These are phyloP conservation scores for Carex kokanica DNA, from an alignment of 176 grass and related monocot species.

Conservation along the genomic window DNA sequence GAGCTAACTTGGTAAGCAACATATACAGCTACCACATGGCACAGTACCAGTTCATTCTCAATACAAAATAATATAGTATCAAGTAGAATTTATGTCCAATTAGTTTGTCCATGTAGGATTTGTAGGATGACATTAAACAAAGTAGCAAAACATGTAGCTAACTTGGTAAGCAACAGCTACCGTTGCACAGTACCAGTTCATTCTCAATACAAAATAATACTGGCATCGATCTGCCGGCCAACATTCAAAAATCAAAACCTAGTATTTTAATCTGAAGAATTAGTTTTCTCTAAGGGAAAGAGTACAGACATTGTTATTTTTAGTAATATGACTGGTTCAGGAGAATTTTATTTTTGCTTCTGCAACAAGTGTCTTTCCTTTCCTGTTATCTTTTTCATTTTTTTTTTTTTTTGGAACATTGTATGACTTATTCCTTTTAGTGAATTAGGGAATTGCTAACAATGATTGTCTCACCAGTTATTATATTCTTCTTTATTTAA, in stretches of 20 bases:
- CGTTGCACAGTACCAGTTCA: not conserved
- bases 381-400: not conserved
- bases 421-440: not conserved
- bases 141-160: not conserved
- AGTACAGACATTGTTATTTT: not conserved
- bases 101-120: not conserved
- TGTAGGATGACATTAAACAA: not conserved
- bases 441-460: not conserved
- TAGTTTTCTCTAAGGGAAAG: not conserved
- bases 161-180: not conserved
- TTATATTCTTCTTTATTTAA: not conserved
- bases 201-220: not conserved
- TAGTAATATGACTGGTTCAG: not conserved
- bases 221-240: not conserved
- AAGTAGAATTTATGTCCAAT: not conserved
- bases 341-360: not conserved
- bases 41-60: not conserved
- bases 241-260: not conserved
- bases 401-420: not conserved
- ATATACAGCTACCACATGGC: not conserved
- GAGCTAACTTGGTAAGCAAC: not conserved
- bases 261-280: not conserved
- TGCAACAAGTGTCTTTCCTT: not conserved
- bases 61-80: not conserved
- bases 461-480: not conserved